A percentile compares a stretch with the other conserved stretches of the same genome.
Conservation (phyloP, 768 basidiomycete species). For the Candolleomyces efflorescens region DNA sequence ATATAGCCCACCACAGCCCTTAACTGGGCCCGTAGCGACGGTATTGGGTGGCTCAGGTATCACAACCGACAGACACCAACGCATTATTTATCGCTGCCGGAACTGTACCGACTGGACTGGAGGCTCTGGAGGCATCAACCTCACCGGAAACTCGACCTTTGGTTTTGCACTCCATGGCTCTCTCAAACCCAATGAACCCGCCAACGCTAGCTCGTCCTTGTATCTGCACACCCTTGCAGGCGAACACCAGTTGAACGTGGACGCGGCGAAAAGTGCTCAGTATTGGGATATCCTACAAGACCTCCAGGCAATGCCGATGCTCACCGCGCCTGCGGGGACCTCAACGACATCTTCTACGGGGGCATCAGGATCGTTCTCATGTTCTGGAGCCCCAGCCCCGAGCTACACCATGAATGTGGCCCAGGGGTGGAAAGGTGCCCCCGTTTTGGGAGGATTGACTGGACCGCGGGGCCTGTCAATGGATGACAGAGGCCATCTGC, state of each 20-base stretch:
- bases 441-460: slow-evolving; percentile 2
- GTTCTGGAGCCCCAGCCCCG: slow-evolving; percentile 1
- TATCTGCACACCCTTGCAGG: slow-evolving; percentile 5
- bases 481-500: slow-evolving; percentile 1
- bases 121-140: slow-evolving; percentile 5
- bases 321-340: background rate
- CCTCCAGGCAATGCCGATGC: background rate
- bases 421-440: slow-evolving; percentile 1
- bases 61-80: slow-evolving; percentile 7
- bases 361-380: background rate
- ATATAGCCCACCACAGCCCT: background rate
- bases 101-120: slow-evolving; percentile 13
- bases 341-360: background rate
- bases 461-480: slow-evolving; percentile 2
- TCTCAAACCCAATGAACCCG: slow-evolving; percentile 8
- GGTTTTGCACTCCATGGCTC: slow-evolving; percentile 10
- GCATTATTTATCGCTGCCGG: slow-evolving; percentile 14
- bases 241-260: background rate
- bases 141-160: slow-evolving; percentile 7
- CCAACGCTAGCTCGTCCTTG: background rate
- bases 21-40: slow-evolving; percentile 2
- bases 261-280: background rate
- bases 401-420: slow-evolving; percentile 1
- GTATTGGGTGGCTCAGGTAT: slow-evolving; percentile 9
- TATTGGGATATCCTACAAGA: background rate